Conservation (phyloP, 148 eudicot genomes). For the Fagopyrum esculentum region DNA sequence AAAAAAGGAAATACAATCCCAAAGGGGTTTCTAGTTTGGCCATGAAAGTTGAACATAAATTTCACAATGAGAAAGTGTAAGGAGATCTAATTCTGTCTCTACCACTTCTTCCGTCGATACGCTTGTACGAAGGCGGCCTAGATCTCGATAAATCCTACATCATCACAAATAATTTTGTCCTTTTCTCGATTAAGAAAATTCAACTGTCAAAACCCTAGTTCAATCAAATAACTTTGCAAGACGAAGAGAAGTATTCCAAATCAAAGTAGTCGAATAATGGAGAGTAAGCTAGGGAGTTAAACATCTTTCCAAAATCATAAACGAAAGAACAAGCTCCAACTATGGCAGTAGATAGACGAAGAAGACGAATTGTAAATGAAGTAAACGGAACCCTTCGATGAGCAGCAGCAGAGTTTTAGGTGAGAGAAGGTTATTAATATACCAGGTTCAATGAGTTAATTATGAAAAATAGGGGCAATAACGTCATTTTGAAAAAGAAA, state of each 20-base stretch:
- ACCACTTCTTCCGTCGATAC: constrained; percentile 48
- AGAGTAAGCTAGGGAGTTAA: background rate
- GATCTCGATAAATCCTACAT: constrained; percentile 66
- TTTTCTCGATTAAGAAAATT: background rate
- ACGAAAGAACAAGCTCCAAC: background rate
- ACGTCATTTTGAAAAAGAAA: too few relatives aligned
- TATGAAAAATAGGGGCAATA: too few relatives aligned
- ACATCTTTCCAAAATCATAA: background rate
- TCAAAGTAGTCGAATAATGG: background rate
- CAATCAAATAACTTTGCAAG: background rate
- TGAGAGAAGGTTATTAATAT: too few relatives aligned
- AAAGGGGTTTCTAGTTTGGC: too few relatives aligned
- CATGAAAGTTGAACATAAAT: too few relatives aligned
- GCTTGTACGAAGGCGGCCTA: constrained; percentile 53
- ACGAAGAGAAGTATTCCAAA: background rate
- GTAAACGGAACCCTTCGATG: too few relatives aligned
- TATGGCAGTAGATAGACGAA: constrained; percentile 8
- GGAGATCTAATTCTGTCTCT: constrained; percentile 79
- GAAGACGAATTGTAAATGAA: background rate
- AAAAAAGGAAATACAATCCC: too few relatives aligned
- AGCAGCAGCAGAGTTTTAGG: too few relatives aligned
- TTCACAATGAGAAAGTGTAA: constrained; percentile 23
- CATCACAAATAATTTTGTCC: constrained; percentile 22
- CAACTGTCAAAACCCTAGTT: constrained; percentile 8
- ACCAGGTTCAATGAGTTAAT: too few relatives aligned